Evolutionary conservation across 1,139 yeast species (phyloP).

Genomic region (Magnusiomyces starmeri): DNA sequence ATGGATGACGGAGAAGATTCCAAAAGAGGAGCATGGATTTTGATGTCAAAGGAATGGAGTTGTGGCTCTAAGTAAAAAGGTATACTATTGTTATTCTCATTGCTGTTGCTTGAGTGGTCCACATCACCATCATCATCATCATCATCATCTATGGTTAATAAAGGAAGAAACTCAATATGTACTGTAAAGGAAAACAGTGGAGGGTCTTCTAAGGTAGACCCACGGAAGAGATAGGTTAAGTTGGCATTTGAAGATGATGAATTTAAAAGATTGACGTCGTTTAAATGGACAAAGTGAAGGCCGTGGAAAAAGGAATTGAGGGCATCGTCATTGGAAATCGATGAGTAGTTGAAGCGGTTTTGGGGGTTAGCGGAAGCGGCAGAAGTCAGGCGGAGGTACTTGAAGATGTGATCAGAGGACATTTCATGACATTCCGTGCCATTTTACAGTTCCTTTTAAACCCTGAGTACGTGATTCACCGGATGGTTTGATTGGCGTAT

Average conservation of each 20-base stretch:
- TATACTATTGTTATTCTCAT: neutral
- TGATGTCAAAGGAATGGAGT: neutral
- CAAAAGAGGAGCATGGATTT: neutral
- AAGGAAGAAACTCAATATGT: neutral
- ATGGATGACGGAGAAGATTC: neutral
- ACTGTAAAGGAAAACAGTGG: neutral
- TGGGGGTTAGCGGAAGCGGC: neutral
- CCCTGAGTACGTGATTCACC: too few relatives aligned
- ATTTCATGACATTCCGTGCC: too few relatives aligned
- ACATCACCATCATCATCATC: too few relatives aligned
- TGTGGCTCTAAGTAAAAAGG: too few relatives aligned
- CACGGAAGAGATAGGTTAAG: neutral
- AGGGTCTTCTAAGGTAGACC: neutral
- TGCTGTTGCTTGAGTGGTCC: too few relatives aligned
- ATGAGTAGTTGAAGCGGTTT: neutral
- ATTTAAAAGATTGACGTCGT: neutral
- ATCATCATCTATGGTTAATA: neutral
- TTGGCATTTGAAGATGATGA: neutral
- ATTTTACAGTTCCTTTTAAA: too few relatives aligned
- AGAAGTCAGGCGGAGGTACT: too few relatives aligned
- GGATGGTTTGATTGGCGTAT: neutral
- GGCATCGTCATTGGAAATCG: neutral
- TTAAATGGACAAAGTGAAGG: neutral
- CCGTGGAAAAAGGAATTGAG: neutral
- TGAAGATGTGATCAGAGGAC: too few relatives aligned